phyloP scores from a whole-genome alignment of 2,329 filamentous ascomycete species.

The Grosmannia serpens region DNA sequence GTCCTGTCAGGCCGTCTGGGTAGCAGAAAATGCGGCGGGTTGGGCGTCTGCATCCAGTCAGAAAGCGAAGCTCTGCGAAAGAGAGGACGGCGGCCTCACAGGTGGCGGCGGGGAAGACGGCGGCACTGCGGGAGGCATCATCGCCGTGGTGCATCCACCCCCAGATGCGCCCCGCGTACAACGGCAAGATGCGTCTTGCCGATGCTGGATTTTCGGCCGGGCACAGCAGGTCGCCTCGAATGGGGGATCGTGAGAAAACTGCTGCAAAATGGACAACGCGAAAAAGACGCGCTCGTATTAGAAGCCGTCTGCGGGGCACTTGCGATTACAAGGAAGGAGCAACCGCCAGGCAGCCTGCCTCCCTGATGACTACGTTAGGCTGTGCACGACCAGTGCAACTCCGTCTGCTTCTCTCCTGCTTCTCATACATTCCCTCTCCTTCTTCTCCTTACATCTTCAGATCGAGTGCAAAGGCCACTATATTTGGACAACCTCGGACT shows the following conservation, averaged over 20 bases:
- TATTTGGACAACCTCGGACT: not conserved
- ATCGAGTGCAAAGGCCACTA: no score
- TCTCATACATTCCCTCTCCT: no score
- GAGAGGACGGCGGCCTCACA: not conserved
- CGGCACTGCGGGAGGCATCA: not conserved
- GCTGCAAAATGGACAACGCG: not conserved
- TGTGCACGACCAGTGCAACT: not conserved
- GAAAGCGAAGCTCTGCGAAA: not conserved
- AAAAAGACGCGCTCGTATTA: not conserved
- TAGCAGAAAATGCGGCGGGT: constrained; percentile 1
- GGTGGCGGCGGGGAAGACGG: not conserved
- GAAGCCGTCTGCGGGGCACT: not conserved
- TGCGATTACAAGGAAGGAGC: not conserved
- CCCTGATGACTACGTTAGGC: not conserved
- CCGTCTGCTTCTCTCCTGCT: no score
- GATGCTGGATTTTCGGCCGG: not conserved
- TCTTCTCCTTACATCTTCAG: no score
- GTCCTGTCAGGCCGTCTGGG: not conserved
- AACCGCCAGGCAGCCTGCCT: no score
- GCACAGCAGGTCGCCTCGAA: not conserved
- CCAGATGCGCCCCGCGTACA: not conserved
- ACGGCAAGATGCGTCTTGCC: not conserved
- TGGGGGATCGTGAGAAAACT: not conserved
- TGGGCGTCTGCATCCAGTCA: not conserved
- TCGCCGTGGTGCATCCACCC: not conserved